Evolutionary conservation across 306 rosid genomes (phyloP).

Genomic region (Cucurbita ficifolia): DNA sequence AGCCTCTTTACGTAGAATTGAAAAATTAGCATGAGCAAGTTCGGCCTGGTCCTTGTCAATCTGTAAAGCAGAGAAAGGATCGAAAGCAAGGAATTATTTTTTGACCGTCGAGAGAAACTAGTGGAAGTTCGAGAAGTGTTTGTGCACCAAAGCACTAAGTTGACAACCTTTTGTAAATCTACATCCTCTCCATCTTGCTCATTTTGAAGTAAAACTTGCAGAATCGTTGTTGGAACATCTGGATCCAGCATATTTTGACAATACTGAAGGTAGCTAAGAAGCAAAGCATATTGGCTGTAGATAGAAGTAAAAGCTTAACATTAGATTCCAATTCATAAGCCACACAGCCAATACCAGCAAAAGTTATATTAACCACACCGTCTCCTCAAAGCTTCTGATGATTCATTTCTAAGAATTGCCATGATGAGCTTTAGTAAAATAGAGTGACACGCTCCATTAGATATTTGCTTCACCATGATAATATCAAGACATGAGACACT

Average conservation of each 20-base stretch:
- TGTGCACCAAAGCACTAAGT: slow-evolving; percentile 1
- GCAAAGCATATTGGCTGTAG: slow-evolving; percentile 81
- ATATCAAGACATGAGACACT: slow-evolving; percentile 69
- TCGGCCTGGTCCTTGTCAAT: slow-evolving; percentile 81
- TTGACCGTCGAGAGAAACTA: not conserved
- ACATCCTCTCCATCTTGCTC: slow-evolving; percentile 76
- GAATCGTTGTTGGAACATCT: slow-evolving; percentile 74
- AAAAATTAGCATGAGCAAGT: slow-evolving; percentile 75
- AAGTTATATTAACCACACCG: slow-evolving; percentile 37
- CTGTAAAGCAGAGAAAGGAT: slow-evolving; percentile 22
- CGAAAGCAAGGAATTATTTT: not conserved
- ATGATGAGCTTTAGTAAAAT: slow-evolving; percentile 71
- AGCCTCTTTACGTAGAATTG: slow-evolving; percentile 76
- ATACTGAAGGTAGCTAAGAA: slow-evolving; percentile 95
- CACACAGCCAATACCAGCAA: slow-evolving; percentile 2
- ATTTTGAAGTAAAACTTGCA: slow-evolving; percentile 61
- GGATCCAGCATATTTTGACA: slow-evolving; percentile 82
- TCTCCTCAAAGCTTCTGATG: slow-evolving; percentile 91
- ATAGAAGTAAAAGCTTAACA: slow-evolving; percentile 14
- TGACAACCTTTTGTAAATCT: slow-evolving; percentile 73
- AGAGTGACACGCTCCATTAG: slow-evolving; percentile 87
- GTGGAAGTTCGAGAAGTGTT: not conserved
- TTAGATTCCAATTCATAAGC: slow-evolving; percentile 26
- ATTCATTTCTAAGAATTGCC: slow-evolving; percentile 74
- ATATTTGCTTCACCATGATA: slow-evolving; percentile 64